phyloP scores from a whole-genome alignment of 2,329 filamentous ascomycete genomes.

The Elsinoe fawcettii region DNA sequence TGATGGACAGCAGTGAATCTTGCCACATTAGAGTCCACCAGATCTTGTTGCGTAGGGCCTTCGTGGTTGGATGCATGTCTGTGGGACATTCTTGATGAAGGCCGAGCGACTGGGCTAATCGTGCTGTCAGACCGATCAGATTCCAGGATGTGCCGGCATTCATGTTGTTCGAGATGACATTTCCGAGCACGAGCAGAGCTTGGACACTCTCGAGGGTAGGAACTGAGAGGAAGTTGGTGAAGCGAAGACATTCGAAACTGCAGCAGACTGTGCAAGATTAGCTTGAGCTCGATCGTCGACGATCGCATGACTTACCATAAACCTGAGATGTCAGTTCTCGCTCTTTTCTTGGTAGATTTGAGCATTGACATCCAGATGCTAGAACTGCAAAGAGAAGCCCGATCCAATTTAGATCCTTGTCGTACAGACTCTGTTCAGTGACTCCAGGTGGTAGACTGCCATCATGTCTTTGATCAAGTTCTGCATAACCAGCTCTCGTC shows the following conservation, averaged over 20 bases:
- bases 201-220: constrained; percentile 55
- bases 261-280: constrained; percentile 47
- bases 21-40: constrained; percentile 59
- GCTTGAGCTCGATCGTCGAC: background rate
- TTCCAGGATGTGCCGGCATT: constrained; percentile 58
- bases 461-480: constrained; percentile 8
- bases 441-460: constrained; percentile 35
- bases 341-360: constrained; percentile 50
- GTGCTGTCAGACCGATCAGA: constrained; percentile 51
- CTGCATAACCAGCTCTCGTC: constrained; percentile 36
- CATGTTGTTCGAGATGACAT: constrained; percentile 56
- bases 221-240: constrained; percentile 57
- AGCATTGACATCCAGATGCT: constrained; percentile 56
- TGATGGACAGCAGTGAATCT: constrained; percentile 55
- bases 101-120: constrained; percentile 53
- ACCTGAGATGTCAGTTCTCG: constrained; percentile 57
- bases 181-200: constrained; percentile 54
- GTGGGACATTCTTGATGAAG: constrained; percentile 52
- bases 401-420: constrained; percentile 51
- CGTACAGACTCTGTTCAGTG: constrained; percentile 49
- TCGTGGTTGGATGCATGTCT: constrained; percentile 42
- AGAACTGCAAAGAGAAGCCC: constrained; percentile 54
- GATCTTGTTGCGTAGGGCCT: constrained; percentile 33
- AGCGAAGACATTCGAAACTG: constrained; percentile 56
- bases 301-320: constrained; percentile 40